Conservation (phyloP, 192 early-diverging fungal genomes). For the Umbelopsis sp. region DNA sequence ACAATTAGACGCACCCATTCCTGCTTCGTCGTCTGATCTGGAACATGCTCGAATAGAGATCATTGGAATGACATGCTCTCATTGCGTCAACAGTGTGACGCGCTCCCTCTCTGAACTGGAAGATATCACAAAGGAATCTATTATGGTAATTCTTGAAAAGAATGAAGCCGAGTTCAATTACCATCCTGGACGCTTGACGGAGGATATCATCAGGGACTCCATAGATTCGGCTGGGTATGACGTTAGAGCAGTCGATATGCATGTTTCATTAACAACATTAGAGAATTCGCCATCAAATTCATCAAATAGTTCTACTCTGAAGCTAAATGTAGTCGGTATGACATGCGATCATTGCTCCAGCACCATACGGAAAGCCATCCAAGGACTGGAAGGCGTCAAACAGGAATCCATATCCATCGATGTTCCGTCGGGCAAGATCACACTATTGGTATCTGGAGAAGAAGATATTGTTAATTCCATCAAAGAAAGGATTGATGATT, state of each 20-base stretch:
- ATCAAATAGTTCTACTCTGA: not conserved
- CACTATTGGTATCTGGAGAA: not conserved
- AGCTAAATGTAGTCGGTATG: not conserved
- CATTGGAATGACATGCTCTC: slow-evolving; percentile 79
- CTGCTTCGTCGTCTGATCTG: not conserved
- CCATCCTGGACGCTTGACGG: not conserved
- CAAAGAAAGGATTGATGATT: slow-evolving; percentile 6
- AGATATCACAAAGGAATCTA: slow-evolving; percentile 52
- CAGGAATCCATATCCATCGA: not conserved
- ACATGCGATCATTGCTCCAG: not conserved
- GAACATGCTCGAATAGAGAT: slow-evolving; percentile 17
- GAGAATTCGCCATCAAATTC: not conserved
- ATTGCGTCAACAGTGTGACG: slow-evolving; percentile 75
- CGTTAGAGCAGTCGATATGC: not conserved
- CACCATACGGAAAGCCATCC: not conserved
- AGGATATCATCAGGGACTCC: not conserved
- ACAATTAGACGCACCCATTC: not conserved
- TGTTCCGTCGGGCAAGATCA: not conserved
- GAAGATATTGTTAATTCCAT: slow-evolving; percentile 1
- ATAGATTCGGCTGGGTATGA: slow-evolving; percentile 6
- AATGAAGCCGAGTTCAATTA: slow-evolving; percentile 48
- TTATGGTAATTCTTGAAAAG: slow-evolving; percentile 73
- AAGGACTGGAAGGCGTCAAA: not conserved
- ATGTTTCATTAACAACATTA: not conserved
- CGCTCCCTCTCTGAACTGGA: slow-evolving; percentile 40